Evolutionary conservation across 345 rosid species (phyloP), one percentile per base, ranked within the genome.

Genomic region (Dipteronia dyeriana): DNA sequence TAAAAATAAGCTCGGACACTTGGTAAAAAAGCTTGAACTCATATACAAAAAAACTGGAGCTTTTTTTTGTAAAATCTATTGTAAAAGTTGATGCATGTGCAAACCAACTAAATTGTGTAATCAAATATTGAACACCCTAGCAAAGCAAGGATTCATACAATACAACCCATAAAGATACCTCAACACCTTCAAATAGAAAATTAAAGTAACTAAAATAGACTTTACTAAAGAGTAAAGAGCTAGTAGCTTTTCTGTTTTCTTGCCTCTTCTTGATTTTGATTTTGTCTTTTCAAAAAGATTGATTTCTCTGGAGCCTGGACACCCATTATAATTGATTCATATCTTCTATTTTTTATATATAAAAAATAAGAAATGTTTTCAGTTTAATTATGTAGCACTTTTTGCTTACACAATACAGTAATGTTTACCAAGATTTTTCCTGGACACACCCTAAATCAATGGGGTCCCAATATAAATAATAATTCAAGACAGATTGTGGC

Each of bases 121-220:
- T 47, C 51, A 19, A 45, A 61, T 31, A 34, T 34, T 34, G 51
- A 59, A 51, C 80, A 49, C 34, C 56, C 74, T 13, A 47, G 65
- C 83, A 72, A 57, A 47, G 57, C 83, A 71, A 57, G 43, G 59
- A 77, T 51, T 22, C 69, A 34, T 22, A 45, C 73, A 74, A 74
- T 34, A 34, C 38, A 34, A 34, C 68, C 54, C 19, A 12, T 53
- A n/a, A 34, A 69, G 45, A 68, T 51, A 29, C 72, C 14, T 68
- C 56, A 61, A 17, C 53, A 26, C n/a, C n/a, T n/a, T 8, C 1
- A n/a, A 70, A 26, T 1, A 13, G 14, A 14, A 16, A 68, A 34
- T 9, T 3, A 23, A 47, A 43, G 59, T 17, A 49, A 31, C 26
- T 23, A 7, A 59, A 72, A 3, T 3, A 20, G 31, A 22, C 51